Evolutionary conservation across 106 monocot genomes (phyloP).

Genomic region (Dioscorea dumetorum): DNA sequence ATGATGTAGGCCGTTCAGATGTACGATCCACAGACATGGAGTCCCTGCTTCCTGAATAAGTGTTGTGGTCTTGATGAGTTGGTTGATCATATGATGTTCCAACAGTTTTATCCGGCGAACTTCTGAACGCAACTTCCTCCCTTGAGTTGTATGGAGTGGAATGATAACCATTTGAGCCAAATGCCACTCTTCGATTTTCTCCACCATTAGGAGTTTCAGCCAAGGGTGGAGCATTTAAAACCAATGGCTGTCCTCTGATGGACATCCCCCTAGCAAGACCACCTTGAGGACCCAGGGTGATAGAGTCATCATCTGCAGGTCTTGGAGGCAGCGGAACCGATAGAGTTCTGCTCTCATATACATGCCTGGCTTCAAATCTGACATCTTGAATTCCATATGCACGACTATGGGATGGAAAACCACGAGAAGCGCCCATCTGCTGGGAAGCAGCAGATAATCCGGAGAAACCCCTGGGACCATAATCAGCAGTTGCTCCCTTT

Average conservation of each 20-base stretch:
- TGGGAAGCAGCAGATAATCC: conserved; percentile 44
- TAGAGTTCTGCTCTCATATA: conserved; percentile 36
- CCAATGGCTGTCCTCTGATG: conserved; percentile 48
- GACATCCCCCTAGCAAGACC: conserved; percentile 85
- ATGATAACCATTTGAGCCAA: conserved; percentile 43
- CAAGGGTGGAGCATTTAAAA: conserved; percentile 19
- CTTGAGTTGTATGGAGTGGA: conserved; percentile 13
- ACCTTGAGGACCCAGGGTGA: conserved; percentile 84
- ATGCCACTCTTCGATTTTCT: conserved; percentile 21
- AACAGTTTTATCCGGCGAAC: conserved; percentile 17
- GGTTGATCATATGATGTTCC: conserved; percentile 8
- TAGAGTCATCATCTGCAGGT: conserved; percentile 29
- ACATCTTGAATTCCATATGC: conserved; percentile 62
- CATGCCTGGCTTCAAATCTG: conserved; percentile 49
- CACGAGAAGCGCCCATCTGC: conserved; percentile 15
- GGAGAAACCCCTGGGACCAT: conserved; percentile 37
- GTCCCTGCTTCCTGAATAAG: conserved; percentile 6
- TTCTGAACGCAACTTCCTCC: conserved; percentile 19
- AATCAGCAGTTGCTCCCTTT: conserved; percentile 42
- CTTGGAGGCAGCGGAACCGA: conserved; percentile 62
- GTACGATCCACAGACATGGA: too few species aligned
- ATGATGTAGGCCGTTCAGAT: too few species aligned
- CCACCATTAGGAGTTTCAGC: conserved; percentile 10
- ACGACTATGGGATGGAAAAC: conserved; percentile 33
- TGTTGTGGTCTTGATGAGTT: conserved; percentile 1